A percentile compares a stretch with the other conserved stretches of the same genome.
These are phyloP conservation scores for Withania somnifera DNA, from an alignment of 305 asterid species.

Conservation along the genomic window DNA sequence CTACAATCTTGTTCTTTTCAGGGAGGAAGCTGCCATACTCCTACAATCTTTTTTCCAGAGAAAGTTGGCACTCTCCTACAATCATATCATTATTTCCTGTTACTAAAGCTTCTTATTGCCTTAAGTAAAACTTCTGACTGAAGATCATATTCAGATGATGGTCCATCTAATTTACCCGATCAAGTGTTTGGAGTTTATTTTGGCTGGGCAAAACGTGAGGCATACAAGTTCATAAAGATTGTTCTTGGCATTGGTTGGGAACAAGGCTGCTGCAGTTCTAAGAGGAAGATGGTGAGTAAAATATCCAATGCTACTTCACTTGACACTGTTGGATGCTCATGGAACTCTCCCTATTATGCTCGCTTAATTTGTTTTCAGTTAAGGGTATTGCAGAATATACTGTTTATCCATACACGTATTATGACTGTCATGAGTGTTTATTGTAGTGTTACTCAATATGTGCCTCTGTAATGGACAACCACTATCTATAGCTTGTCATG, in stretches of 20 bases:
- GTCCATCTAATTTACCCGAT: slow-evolving; percentile 35
- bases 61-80: too few relatives aligned
- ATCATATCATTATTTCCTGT: background rate
- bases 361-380: background rate
- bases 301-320: background rate
- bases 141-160: slow-evolving; percentile 34
- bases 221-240: slow-evolving; percentile 34
- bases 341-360: background rate
- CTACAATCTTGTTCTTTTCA: background rate
- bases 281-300: slow-evolving; percentile 54
- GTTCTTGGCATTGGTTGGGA: slow-evolving; percentile 60
- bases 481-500: background rate
- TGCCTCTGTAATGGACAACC: background rate
- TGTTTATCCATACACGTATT: background rate
- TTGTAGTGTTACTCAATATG: background rate
- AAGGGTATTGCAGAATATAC: background rate
- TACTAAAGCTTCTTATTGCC: background rate
- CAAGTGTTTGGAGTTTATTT: slow-evolving; percentile 70
- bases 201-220: slow-evolving; percentile 66
- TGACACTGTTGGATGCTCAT: background rate
- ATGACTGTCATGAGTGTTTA: background rate
- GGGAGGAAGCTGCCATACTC: background rate
- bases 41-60: too few relatives aligned
- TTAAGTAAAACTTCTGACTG: background rate
- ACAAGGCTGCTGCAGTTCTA: slow-evolving; percentile 20